phyloP scores from a whole-genome alignment of 176 grass and related monocot species.

The Aegilops tauschii region DNA sequence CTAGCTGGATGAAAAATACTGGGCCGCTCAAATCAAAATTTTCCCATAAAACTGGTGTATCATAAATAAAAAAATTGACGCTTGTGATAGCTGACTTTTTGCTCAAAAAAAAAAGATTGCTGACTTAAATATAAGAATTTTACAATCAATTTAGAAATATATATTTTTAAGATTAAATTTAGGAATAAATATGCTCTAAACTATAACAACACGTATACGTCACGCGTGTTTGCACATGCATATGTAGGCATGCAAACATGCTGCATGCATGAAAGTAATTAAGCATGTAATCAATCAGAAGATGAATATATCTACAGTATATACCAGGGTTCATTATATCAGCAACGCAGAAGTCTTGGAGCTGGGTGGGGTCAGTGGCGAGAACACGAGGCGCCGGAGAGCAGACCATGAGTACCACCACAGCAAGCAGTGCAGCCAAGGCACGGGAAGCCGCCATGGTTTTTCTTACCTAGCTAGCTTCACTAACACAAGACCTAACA shows the following conservation, averaged over 20 bases:
- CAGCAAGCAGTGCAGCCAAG: conserved; percentile 31
- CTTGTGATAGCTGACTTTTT: no score
- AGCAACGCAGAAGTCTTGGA: conserved; percentile 82
- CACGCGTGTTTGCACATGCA: neutral
- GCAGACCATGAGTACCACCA: conserved; percentile 4
- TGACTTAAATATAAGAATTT: no score
- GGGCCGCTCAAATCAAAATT: no score
- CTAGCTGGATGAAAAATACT: no score
- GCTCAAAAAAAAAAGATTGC: no score
- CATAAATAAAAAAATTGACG: no score
- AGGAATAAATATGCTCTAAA: no score
- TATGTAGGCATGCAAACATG: neutral
- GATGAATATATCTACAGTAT: neutral
- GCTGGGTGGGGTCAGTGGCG: conserved; percentile 53
- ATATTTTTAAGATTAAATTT: no score
- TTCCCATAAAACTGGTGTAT: no score
- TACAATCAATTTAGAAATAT: no score
- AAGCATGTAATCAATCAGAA: neutral
- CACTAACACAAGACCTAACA: neutral
- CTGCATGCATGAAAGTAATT: no score
- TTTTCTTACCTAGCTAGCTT: neutral
- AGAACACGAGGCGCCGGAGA: conserved; percentile 31
- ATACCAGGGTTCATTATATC: conserved; percentile 46
- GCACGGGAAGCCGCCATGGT: conserved; percentile 42
- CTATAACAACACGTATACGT: no score